phyloP scores from a whole-genome alignment of 768 basidiomycete genomes.

The Fomitopsis pulvina region DNA sequence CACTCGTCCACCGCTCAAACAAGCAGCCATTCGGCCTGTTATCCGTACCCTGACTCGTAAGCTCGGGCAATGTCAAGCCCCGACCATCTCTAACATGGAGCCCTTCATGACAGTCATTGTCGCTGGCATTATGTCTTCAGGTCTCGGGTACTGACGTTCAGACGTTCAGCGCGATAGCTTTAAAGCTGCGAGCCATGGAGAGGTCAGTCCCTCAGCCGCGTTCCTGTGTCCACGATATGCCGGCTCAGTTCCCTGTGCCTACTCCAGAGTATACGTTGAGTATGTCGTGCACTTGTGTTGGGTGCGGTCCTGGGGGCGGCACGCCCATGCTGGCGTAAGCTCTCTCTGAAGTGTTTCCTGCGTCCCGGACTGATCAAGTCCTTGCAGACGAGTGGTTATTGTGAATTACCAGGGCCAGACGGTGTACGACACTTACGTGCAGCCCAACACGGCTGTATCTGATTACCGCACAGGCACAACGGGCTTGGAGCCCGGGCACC shows the following conservation, averaged over 20 bases:
- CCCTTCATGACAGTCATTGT: no score
- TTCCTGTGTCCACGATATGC: conserved; percentile 3
- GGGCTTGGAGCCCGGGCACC: conserved; percentile 38
- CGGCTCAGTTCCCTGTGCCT: conserved; percentile 22
- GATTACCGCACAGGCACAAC: conserved; percentile 70
- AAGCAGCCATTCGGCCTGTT: no score
- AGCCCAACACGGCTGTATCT: conserved; percentile 59
- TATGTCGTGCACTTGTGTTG: conserved; percentile 53
- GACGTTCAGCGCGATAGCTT: background rate
- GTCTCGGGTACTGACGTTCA: no score
- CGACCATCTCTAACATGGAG: no score
- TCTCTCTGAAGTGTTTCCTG: background rate
- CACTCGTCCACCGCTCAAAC: no score
- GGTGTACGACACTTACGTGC: conserved; percentile 59
- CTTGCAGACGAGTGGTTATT: conserved; percentile 36
- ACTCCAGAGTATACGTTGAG: conserved; percentile 43
- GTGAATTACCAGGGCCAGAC: conserved; percentile 40
- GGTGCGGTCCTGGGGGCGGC: conserved; percentile 74
- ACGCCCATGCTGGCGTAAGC: conserved; percentile 80
- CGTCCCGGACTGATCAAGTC: conserved; percentile 1
- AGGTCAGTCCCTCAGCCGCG: background rate
- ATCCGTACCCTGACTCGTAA: no score
- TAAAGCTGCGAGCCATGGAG: background rate
- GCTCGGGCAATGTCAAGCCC: no score
- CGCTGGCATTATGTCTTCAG: no score